Conservation (phyloP, 331 rosid genomes). For the Spiraea crenata region DNA sequence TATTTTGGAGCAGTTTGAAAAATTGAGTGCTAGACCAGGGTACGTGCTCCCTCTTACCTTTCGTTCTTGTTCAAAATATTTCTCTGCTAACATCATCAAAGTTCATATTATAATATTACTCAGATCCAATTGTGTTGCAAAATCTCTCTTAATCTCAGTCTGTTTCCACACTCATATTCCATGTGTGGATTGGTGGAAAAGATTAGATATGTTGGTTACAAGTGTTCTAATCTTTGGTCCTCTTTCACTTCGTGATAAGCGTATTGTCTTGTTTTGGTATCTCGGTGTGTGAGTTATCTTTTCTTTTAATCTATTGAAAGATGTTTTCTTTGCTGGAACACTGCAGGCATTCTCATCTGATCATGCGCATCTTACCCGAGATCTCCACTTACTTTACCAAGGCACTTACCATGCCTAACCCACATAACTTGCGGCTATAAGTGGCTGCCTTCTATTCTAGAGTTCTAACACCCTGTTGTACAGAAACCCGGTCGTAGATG, state of each 20-base stretch:
- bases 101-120: background rate
- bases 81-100: background rate
- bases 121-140: background rate
- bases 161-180: background rate
- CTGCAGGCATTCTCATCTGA: slow-evolving; percentile 80
- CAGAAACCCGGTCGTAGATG: slow-evolving; percentile 59
- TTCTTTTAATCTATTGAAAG: slow-evolving; percentile 25
- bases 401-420: slow-evolving; percentile 73
- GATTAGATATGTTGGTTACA: background rate
- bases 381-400: slow-evolving; percentile 73
- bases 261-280: background rate
- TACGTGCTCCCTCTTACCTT: slow-evolving; percentile 31
- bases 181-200: background rate
- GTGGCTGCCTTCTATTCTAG: slow-evolving; percentile 40
- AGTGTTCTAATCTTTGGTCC: background rate
- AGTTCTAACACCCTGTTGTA: slow-evolving; percentile 72
- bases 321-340: slow-evolving; percentile 27
- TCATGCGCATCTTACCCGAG: slow-evolving; percentile 74
- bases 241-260: background rate
- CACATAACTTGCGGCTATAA: slow-evolving; percentile 58
- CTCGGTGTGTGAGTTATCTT: background rate
- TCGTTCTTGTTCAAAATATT: background rate
- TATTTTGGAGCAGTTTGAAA: slow-evolving; percentile 86
- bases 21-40: slow-evolving; percentile 88
- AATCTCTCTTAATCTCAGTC: background rate